phyloP scores from a whole-genome alignment of 305 asterid genomes.

The Solanum aculeatissimum region DNA sequence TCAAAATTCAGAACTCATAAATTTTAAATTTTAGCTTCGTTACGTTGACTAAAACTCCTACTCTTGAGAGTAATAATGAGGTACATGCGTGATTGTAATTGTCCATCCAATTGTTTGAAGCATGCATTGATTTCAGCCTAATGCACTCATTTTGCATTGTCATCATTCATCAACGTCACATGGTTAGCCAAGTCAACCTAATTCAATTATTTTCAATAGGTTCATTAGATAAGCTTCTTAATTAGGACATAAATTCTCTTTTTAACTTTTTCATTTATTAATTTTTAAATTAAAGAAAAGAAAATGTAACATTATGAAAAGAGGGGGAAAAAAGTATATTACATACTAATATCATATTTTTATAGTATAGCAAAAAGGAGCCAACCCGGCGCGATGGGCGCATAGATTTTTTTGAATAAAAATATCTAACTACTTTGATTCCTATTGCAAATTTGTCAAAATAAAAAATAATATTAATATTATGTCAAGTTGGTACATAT shows the following conservation, averaged over 20 bases:
- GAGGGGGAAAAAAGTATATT: neutral
- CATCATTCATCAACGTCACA: neutral
- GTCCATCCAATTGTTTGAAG: neutral
- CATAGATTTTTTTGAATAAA: slow-evolving; percentile 14
- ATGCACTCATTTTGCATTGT: neutral
- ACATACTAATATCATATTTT: neutral
- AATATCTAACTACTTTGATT: neutral
- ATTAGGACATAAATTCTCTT: neutral
- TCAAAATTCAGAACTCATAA: neutral
- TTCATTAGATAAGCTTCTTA: neutral
- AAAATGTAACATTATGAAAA: neutral
- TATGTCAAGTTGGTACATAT: neutral
- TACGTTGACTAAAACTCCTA: neutral
- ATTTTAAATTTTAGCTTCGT: neutral
- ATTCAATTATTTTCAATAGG: slow-evolving; percentile 1
- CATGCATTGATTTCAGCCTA: slow-evolving; percentile 1
- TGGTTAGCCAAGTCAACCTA: slow-evolving; percentile 3
- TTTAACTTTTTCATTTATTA: neutral
- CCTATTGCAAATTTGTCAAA: neutral
- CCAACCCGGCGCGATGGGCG: slow-evolving; percentile 34
- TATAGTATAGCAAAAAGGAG: neutral
- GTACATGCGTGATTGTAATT: slow-evolving; percentile 5
- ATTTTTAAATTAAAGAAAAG: neutral
- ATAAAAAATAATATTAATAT: neutral
- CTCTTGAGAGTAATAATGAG: slow-evolving; percentile 5